A percentile compares a stretch with the other conserved stretches of the same genome.
These are phyloP conservation scores for Tolypocladium sp. DNA, from an alignment of 2,329 filamentous ascomycete species.

Conservation along the genomic window DNA sequence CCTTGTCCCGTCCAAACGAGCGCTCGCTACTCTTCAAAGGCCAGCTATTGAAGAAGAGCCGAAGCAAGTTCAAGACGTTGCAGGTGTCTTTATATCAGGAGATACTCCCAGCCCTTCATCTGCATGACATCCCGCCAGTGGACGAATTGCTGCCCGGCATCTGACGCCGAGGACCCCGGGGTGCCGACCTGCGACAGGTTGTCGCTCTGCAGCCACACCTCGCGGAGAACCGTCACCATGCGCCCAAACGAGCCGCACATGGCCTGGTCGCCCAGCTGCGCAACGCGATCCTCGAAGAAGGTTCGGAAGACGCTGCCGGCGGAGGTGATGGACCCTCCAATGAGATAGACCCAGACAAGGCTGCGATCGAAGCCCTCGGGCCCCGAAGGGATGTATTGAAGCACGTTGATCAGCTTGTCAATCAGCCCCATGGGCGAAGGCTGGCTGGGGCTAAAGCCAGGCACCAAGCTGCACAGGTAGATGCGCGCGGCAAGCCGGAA, in stretches of 20 bases:
- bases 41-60: conserved; percentile 23
- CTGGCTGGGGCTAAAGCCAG: conserved; percentile 72
- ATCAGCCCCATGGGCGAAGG: conserved; percentile 68
- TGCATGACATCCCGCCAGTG: conserved; percentile 95
- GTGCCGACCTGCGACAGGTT: conserved; percentile 29
- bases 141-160: conserved; percentile 52
- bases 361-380: conserved; percentile 79
- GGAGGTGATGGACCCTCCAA: conserved; percentile 71
- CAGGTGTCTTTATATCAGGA: conserved; percentile 59
- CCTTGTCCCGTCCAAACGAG: conserved; percentile 7
- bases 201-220: conserved; percentile 78
- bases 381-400: conserved; percentile 76
- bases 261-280: conserved; percentile 66
- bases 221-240: conserved; percentile 66
- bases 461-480: conserved; percentile 92
- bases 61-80: conserved; percentile 5
- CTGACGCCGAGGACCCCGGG: conserved; percentile 24
- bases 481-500: conserved; percentile 91
- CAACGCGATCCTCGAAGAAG: conserved; percentile 68
- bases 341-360: conserved; percentile 86
- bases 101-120: conserved; percentile 83
- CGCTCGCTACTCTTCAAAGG: conserved; percentile 20
- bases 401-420: conserved; percentile 64
- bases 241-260: conserved; percentile 79
- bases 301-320: conserved; percentile 65